These are phyloP conservation scores for Mycosphaerella arachidis DNA, from an alignment of 2,329 filamentous ascomycete genomes.

Conservation along the genomic window DNA sequence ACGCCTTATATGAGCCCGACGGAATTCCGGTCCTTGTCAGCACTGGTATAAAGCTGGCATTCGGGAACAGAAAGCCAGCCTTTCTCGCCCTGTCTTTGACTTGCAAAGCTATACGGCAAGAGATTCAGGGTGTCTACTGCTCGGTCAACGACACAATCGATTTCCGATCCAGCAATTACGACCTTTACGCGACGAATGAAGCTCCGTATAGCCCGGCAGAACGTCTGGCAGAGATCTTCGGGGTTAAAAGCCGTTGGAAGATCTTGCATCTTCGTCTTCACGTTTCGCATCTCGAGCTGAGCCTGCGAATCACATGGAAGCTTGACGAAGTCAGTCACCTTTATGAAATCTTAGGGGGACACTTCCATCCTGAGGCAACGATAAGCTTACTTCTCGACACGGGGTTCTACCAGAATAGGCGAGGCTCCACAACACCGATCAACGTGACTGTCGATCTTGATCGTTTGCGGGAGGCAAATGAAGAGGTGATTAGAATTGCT, in stretches of 20 bases:
- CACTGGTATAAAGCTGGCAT: no score
- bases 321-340: no score
- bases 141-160: neutral
- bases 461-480: neutral
- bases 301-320: no score
- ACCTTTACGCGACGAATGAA: no score
- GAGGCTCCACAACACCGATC: neutral
- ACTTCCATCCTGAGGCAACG: neutral
- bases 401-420: neutral
- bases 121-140: neutral
- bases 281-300: neutral
- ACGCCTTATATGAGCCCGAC: no score
- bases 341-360: neutral
- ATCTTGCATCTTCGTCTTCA: neutral
- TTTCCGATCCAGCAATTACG: neutral
- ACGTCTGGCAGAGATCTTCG: neutral
- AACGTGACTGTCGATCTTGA: neutral
- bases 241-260: neutral
- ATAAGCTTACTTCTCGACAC: neutral
- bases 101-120: no score
- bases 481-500: no score
- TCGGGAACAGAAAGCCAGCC: no score
- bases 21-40: no score
- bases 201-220: neutral
- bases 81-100: no score